Evolutionary conservation across 129 eudicot genomes (phyloP).

Genomic region (Tagetes erecta): DNA sequence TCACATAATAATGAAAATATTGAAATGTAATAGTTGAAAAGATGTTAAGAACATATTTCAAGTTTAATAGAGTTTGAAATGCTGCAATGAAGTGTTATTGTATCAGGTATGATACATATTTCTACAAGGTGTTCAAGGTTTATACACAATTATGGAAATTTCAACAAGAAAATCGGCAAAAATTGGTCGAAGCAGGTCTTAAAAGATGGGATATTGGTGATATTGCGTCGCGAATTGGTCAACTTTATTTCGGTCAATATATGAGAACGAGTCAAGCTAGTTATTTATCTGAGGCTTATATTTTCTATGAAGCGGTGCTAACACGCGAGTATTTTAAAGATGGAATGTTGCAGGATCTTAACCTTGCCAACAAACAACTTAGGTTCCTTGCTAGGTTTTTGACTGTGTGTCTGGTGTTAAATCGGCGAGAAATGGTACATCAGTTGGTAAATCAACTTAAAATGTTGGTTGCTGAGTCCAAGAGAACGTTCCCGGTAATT

Average conservation of each 20-base stretch:
- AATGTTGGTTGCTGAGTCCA: conserved; percentile 77
- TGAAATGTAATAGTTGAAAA: background rate
- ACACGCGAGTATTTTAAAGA: conserved; percentile 86
- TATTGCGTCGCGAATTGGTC: conserved; percentile 84
- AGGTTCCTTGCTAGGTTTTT: conserved; percentile 75
- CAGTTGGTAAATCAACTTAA: conserved; percentile 78
- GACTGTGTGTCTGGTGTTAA: conserved; percentile 64
- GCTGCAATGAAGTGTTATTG: conserved; percentile 26
- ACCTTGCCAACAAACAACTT: conserved; percentile 70
- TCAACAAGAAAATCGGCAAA: conserved; percentile 79
- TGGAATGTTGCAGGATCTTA: conserved; percentile 69
- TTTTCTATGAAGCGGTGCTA: conserved; percentile 75
- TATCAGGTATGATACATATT: conserved; percentile 74
- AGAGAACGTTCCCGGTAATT: conserved; percentile 64
- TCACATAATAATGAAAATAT: no score
- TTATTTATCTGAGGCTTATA: conserved; percentile 73
- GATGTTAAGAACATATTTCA: background rate
- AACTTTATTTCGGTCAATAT: conserved; percentile 81
- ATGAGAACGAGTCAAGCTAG: conserved; percentile 79
- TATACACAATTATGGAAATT: conserved; percentile 80
- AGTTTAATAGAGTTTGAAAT: background rate
- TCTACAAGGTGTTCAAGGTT: conserved; percentile 73
- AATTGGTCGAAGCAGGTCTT: conserved; percentile 70
- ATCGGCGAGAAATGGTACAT: conserved; percentile 66
- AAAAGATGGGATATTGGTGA: conserved; percentile 95